phyloP scores from a whole-genome alignment of 768 basidiomycete species.

The Xanthoconium purpureum region DNA sequence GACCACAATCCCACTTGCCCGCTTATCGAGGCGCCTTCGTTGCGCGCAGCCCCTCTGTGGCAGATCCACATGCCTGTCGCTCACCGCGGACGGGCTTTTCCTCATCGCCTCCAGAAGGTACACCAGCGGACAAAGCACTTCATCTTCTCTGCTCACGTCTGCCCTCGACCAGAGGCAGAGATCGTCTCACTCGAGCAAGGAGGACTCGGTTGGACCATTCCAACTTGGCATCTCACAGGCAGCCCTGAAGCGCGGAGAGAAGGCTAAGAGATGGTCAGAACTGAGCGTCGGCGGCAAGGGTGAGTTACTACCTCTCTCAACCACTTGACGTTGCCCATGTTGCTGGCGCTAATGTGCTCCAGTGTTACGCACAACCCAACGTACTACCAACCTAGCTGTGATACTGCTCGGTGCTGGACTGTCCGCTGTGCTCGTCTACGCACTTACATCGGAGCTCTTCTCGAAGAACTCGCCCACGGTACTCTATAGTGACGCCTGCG shows the following conservation, averaged over 20 bases:
- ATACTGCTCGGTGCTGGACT: constrained; percentile 78
- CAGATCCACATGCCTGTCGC: background rate
- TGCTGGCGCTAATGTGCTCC: background rate
- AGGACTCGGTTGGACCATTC: constrained; percentile 75
- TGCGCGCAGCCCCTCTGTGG: background rate
- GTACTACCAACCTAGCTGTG: constrained; percentile 50
- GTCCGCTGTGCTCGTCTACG: constrained; percentile 69
- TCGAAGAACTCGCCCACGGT: constrained; percentile 88
- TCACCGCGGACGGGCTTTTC: background rate
- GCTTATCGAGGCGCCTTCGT: constrained; percentile 8
- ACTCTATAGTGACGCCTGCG: constrained; percentile 61
- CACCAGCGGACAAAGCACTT: constrained; percentile 45
- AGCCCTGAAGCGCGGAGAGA: constrained; percentile 50
- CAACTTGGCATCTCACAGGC: constrained; percentile 65
- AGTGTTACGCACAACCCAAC: constrained; percentile 39
- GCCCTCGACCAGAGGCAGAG: constrained; percentile 60
- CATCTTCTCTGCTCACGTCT: constrained; percentile 56
- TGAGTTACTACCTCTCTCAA: constrained; percentile 27
- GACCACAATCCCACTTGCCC: constrained; percentile 5
- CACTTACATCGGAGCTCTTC: constrained; percentile 78
- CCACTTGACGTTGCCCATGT: background rate
- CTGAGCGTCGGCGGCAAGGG: constrained; percentile 76
- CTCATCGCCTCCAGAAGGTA: constrained; percentile 33
- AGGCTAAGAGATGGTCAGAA: constrained; percentile 75
- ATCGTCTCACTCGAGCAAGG: constrained; percentile 34